These are phyloP conservation scores for Pythium coloratum DNA, from an alignment of 352 stramenopile species.

Conservation along the genomic window DNA sequence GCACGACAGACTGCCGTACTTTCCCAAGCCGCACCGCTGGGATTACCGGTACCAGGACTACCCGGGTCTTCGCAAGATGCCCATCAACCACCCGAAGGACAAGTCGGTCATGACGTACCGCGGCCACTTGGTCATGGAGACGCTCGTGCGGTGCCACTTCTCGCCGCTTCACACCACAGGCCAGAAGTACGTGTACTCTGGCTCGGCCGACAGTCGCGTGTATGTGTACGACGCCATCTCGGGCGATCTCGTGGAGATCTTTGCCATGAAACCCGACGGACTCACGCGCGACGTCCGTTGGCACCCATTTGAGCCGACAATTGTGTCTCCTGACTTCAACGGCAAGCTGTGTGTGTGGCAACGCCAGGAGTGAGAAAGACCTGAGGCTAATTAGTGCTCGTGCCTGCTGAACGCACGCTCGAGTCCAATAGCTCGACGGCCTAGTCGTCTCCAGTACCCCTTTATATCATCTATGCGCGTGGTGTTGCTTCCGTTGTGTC, in stretches of 20 bases:
- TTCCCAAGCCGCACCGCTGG: constrained; percentile 62
- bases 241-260: constrained; percentile 72
- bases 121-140: constrained; percentile 79
- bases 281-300: constrained; percentile 84
- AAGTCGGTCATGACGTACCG: constrained; percentile 85
- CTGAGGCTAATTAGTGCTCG: background rate
- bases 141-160: constrained; percentile 84
- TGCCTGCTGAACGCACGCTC: too few species aligned
- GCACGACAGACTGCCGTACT: constrained; percentile 43
- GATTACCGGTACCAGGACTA: constrained; percentile 86
- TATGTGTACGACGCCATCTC: constrained; percentile 83
- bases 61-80: constrained; percentile 51
- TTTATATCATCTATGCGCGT: background rate
- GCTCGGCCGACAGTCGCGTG: constrained; percentile 78
- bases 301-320: constrained; percentile 79
- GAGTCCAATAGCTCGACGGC: too few species aligned
- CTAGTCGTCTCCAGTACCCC: background rate
- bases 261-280: constrained; percentile 75
- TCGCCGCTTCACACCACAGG: constrained; percentile 84
- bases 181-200: constrained; percentile 86
- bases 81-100: constrained; percentile 69
- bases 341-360: constrained; percentile 86
- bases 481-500: background rate
- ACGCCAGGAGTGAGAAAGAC: constrained; percentile 38
- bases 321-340: constrained; percentile 86